Percentiles rank a stretch among this genome's conserved stretches.
phyloP scores from a whole-genome alignment of 2,329 filamentous ascomycete genomes.

The Hypoxylon sp. region DNA sequence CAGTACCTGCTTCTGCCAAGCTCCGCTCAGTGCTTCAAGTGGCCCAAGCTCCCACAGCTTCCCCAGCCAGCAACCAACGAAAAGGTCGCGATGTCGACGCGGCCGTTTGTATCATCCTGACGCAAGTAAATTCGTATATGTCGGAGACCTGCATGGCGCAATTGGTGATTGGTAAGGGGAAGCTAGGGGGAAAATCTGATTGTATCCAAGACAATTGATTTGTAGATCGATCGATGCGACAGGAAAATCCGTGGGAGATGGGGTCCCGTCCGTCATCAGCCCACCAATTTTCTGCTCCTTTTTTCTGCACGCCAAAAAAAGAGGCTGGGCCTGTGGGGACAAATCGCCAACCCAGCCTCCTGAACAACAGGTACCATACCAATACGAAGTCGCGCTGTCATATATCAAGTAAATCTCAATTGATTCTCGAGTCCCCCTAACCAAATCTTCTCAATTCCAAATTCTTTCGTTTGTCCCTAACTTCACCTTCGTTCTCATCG shows the following conservation, averaged over 20 bases:
- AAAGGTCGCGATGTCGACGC: conserved; percentile 17
- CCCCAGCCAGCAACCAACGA: conserved; percentile 22
- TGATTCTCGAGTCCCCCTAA: conserved; percentile 14
- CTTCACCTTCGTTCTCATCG: neutral
- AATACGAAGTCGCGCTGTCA: conserved; percentile 37
- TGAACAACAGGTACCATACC: conserved; percentile 3
- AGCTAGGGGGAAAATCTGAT: conserved; percentile 20
- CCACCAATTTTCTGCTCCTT: conserved; percentile 32
- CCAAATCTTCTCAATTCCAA: conserved; percentile 15
- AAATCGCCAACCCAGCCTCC: conserved; percentile 39
- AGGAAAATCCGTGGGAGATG: conserved; percentile 1
- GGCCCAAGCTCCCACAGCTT: conserved; percentile 22
- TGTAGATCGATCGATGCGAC: conserved; percentile 36
- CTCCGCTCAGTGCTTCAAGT: neutral
- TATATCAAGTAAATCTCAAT: conserved; percentile 41
- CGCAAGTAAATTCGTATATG: conserved; percentile 39
- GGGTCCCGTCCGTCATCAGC: conserved; percentile 28
- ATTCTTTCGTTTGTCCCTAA: conserved; percentile 25
- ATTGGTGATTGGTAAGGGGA: conserved; percentile 9
- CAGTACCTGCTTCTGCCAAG: neutral
- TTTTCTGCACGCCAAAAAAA: conserved; percentile 26
- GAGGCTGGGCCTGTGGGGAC: conserved; percentile 41
- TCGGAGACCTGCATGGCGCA: conserved; percentile 34
- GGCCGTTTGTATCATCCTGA: conserved; percentile 25
- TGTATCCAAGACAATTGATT: conserved; percentile 32